Evolutionary conservation across 129 eudicot genomes (phyloP), one percentile per base, ranked within the genome.

Genomic region (Helichrysum umbraculigerum): DNA sequence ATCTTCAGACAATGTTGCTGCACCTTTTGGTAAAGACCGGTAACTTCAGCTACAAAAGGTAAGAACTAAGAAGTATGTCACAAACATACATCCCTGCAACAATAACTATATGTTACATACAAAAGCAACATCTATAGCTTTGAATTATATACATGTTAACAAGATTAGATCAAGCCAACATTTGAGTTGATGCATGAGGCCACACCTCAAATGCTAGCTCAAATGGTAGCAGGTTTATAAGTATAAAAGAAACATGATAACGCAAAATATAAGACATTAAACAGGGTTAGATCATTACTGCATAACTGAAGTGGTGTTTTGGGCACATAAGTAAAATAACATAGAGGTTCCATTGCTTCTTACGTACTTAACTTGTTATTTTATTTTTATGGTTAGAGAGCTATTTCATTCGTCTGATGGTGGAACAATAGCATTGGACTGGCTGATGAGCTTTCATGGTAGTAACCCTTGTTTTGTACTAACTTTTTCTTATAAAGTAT

Each of bases 361-460:
- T 57, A 14, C 37, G 21, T 37, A 35, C 25, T 50, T 29, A 29
- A 47, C 51, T 44, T 75, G 20, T 9, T 19, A 76, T 63, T 32
- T 50, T 54, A 9, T 42, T 62, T 32, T 7, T 33, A 52, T 79
- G 44, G 72, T 16, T 89, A 92, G 98, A 73, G 84, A 90, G 71
- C 74, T 92, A 17, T 92, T 83, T 80, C 64, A 6, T 34, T 67
- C 91, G 17, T 73, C 91, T 34, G 98, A 90, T 83, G 98, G 96
- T 60, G 96, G 98, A 78, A 92, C 93, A 5, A 33, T 92, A 74
- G 98, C 94, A 71, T 81, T 92, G 81, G 98, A 92, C 76, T 88
- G 98, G 96, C 79, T 86, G 70, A 75, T 73, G 68, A 85, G 56
- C 72, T 68, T 47, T 25, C 81, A 88, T 44, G 94, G 97, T 91